phyloP scores from a whole-genome alignment of 2,329 filamentous ascomycete species.

The Aspergillus calidoustus region DNA sequence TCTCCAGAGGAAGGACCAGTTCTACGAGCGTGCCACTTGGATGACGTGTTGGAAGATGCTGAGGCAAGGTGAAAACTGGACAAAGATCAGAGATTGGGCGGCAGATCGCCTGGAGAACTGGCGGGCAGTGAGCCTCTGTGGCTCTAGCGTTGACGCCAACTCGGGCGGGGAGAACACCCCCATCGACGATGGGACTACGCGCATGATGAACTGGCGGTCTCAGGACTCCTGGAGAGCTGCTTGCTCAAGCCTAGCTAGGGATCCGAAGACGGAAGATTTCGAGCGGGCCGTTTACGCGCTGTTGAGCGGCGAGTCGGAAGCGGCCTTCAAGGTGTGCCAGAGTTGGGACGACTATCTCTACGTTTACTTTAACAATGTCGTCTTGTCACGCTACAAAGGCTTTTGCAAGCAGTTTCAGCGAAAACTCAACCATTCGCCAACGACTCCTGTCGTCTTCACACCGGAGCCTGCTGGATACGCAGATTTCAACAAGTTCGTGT shows the following conservation, averaged over 20 bases:
- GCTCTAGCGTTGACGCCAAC: conserved; percentile 46
- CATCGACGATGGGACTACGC: conserved; percentile 42
- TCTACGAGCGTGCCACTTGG: conserved; percentile 90
- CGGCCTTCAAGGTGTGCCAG: conserved; percentile 75
- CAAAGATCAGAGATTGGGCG: conserved; percentile 83
- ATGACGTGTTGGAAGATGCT: conserved; percentile 92
- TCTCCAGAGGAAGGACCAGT: conserved; percentile 81
- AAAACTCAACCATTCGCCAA: conserved; percentile 58
- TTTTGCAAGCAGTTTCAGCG: conserved; percentile 58
- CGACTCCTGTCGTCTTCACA: conserved; percentile 58
- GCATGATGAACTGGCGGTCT: conserved; percentile 48
- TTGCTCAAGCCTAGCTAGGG: conserved; percentile 55
- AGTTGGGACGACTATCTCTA: conserved; percentile 88
- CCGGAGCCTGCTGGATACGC: conserved; percentile 58
- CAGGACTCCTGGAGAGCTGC: conserved; percentile 45
- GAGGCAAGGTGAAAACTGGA: conserved; percentile 75
- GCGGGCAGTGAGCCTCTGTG: conserved; percentile 82
- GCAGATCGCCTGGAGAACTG: conserved; percentile 83
- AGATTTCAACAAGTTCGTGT: conserved; percentile 44
- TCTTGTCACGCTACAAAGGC: conserved; percentile 77
- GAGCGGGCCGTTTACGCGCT: conserved; percentile 90
- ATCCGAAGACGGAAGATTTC: conserved; percentile 72
- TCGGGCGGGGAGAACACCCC: conserved; percentile 35
- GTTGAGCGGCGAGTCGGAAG: conserved; percentile 80
- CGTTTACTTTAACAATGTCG: conserved; percentile 81